Base-by-base conservation (phyloP, 2,329 filamentous ascomycete species). In the Aspergillus vadensis region DNA sequence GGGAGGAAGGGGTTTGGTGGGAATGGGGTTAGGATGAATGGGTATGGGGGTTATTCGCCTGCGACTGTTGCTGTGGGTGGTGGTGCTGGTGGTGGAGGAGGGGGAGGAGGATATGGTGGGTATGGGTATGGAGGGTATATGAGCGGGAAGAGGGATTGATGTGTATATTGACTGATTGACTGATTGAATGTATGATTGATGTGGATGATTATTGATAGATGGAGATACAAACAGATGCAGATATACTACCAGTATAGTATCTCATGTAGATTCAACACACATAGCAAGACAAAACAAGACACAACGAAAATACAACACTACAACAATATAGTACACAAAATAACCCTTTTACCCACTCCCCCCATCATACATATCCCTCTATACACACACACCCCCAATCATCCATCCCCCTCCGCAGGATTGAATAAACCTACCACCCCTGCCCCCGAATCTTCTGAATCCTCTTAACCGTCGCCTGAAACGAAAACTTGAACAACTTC, bases 41-140 rank as follows among this genome's bases (percentile, higher is more conserved):
- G 82, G 56, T 85, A 87, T 74, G 85, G 85, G 47, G 82, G 81
- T 53, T 85, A 86, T 65, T 70, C 79, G 65, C 27, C 23, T 32
- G 21, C 36, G 65, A 19, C 9, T 32, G 21, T 19, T 43, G 32
- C 36, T 21, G 17, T 17, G 10, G 17, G 9, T 10, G 23, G n/a
- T 21, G 23, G n/a, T 21, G 17, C 12, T 58, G 70, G 70, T 17
- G 65, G 69, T 71, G 32, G 5, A 36, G 32, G 32, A 36, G 32
- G 25, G 25, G 25, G 30, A 70, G 73, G 59, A 65, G 65, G 21
- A 60, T 48, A 21, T 63, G 48, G 70, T 7, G 23, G 71, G 38
- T 67, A 72, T 69, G 76, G 74, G 30, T 73, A 76, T 68, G 74
- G 74, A 36, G 76, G 75, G 4, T 76, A 76, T 63, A 59, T 68